Evolutionary conservation across 805 yeast genomes (phyloP).

Genomic region (Saccharomycopsis selenospora): DNA sequence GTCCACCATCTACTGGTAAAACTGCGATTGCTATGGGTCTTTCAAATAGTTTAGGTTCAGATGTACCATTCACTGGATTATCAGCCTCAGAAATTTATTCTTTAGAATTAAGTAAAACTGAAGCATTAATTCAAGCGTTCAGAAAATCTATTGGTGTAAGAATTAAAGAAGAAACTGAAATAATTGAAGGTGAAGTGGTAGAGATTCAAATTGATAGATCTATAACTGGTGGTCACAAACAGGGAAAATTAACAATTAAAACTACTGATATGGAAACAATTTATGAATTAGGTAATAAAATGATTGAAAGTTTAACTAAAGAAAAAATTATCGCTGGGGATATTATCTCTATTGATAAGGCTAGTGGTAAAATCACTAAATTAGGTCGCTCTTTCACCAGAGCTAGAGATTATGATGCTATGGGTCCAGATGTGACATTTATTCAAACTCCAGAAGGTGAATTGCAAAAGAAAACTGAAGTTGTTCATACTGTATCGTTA

Average conservation of each 20-base stretch:
- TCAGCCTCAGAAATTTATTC: slow-evolving; percentile 93
- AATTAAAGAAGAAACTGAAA: slow-evolving; percentile 92
- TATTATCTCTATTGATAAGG: slow-evolving; percentile 90
- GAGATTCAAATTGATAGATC: slow-evolving; percentile 93
- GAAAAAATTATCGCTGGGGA: slow-evolving; percentile 98
- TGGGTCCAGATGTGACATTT: slow-evolving; percentile 97
- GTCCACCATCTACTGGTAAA: slow-evolving; percentile 98
- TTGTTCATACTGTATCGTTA: slow-evolving; percentile 94
- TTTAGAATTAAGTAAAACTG: slow-evolving; percentile 89
- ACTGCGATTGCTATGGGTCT: slow-evolving; percentile 97
- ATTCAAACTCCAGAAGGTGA: slow-evolving; percentile 99
- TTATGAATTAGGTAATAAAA: slow-evolving; percentile 87
- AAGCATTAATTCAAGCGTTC: slow-evolving; percentile 92
- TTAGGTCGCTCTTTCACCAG: slow-evolving; percentile 94
- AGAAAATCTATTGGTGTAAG: slow-evolving; percentile 92
- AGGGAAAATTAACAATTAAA: slow-evolving; percentile 93
- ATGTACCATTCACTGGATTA: slow-evolving; percentile 90
- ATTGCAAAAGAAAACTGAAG: slow-evolving; percentile 89
- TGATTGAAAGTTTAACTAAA: slow-evolving; percentile 89
- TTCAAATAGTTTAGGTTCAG: slow-evolving; percentile 57
- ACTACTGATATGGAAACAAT: slow-evolving; percentile 98
- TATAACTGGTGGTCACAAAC: slow-evolving; percentile 95
- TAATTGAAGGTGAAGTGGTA: slow-evolving; percentile 97
- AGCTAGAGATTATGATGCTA: slow-evolving; percentile 96
- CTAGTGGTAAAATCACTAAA: slow-evolving; percentile 88